A percentile compares a stretch with the other conserved stretches of the same genome.
These are phyloP conservation scores for Hura crepitans DNA, from an alignment of 441 rosid genomes.

Conservation along the genomic window DNA sequence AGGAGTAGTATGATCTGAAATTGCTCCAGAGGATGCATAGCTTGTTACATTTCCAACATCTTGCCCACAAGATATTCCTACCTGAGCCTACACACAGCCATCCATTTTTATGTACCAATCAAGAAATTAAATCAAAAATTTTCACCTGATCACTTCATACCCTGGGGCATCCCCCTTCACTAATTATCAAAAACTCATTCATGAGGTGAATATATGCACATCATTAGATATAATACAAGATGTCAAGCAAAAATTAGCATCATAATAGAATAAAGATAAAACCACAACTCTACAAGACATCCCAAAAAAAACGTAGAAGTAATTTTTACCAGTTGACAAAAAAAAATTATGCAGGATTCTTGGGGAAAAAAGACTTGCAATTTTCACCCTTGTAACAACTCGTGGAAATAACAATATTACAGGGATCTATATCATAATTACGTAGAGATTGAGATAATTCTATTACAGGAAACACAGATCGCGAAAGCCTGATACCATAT, in stretches of 20 bases:
- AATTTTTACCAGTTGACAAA: too few relatives aligned
- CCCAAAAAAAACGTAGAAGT: too few relatives aligned
- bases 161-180: conserved; percentile 8
- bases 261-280: neutral
- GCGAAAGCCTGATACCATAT: neutral
- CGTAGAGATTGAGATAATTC: neutral
- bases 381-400: neutral
- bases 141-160: conserved; percentile 20
- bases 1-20: conserved; percentile 56
- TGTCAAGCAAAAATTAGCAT: neutral
- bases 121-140: conserved; percentile 35
- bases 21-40: conserved; percentile 69
- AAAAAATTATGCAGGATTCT: neutral
- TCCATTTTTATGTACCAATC: conserved; percentile 65
- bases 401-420: neutral
- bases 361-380: neutral
- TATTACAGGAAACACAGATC: neutral
- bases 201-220: neutral
- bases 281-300: too few relatives aligned
- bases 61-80: conserved; percentile 82
- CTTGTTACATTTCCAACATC: conserved; percentile 77
- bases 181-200: conserved; percentile 8
- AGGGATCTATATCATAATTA: neutral
- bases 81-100: conserved; percentile 96
- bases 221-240: neutral